phyloP scores from a whole-genome alignment of 78 protist species.

The Dictyostelium discoideum region DNA sequence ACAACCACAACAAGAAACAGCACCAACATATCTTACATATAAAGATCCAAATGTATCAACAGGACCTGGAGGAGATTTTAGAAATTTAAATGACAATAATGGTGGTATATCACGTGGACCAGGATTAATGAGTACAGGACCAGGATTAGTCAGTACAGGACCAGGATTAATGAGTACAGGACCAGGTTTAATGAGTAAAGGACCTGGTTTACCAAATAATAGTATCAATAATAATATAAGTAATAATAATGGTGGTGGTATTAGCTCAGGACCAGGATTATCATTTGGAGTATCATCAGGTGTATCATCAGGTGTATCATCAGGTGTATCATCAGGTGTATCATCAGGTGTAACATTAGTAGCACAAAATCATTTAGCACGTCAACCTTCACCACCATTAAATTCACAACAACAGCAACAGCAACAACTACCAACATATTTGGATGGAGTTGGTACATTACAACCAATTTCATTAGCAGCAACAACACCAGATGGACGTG shows the following conservation, averaged over 20 bases:
- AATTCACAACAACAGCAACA: not conserved
- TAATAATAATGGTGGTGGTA: no score
- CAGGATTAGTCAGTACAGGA: not conserved
- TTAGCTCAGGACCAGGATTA: conserved; percentile 17
- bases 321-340: not conserved
- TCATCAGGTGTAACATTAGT: not conserved
- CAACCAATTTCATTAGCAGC: conserved; percentile 57
- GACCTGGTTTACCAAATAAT: not conserved
- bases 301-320: not conserved
- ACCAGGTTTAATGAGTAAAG: conserved; percentile 1
- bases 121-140: conserved; percentile 10
- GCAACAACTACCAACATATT: not conserved
- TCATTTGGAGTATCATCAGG: not conserved
- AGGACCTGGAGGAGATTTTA: not conserved
- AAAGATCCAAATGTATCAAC: conserved; percentile 21
- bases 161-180: conserved; percentile 18
- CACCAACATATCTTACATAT: not conserved
- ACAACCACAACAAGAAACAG: conserved; percentile 2
- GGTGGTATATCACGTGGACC: not conserved
- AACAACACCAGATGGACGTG: conserved; percentile 78
- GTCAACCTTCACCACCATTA: not conserved
- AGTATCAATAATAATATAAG: not conserved
- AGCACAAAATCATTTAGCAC: conserved; percentile 24
- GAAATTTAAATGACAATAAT: not conserved
- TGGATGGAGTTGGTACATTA: conserved; percentile 28